Percentiles rank a stretch among this genome's conserved stretches.
Conservation (phyloP, 306 rosid species). For the Rosa multiflora region DNA sequence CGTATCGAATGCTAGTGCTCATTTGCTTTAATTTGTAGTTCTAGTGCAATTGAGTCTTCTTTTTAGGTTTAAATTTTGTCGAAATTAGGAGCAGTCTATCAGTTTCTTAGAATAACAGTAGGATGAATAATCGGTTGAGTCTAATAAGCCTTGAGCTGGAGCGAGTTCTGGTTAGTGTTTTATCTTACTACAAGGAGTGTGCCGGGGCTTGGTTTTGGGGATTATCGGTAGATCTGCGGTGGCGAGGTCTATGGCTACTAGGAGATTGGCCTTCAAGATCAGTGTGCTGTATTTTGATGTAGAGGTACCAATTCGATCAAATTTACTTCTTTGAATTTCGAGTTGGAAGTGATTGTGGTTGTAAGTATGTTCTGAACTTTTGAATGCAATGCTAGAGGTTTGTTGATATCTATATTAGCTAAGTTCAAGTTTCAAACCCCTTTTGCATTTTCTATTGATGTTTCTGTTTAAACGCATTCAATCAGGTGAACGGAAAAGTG, state of each 20-base stretch:
- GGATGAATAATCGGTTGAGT: too few relatives aligned
- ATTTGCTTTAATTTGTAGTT: neutral
- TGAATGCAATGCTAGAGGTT: neutral
- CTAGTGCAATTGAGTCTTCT: neutral
- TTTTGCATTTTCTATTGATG: slow-evolving; percentile 7
- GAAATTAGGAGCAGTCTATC: too few relatives aligned
- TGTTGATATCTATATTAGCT: neutral
- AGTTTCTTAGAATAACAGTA: too few relatives aligned
- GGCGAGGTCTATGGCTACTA: slow-evolving; percentile 79
- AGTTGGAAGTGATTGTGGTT: neutral
- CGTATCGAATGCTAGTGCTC: neutral
- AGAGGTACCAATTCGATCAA: slow-evolving; percentile 37
- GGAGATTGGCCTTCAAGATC: slow-evolving; percentile 97
- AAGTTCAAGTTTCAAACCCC: neutral
- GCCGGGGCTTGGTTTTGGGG: slow-evolving; percentile 92
- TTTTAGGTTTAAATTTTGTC: neutral
- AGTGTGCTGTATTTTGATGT: slow-evolving; percentile 88
- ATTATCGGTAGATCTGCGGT: slow-evolving; percentile 94
- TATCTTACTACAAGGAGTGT: neutral
- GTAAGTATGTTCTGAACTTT: neutral
- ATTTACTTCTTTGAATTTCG: neutral
- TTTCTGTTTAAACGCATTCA: slow-evolving; percentile 10
- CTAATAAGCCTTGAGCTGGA: too few relatives aligned
- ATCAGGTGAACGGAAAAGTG: slow-evolving; percentile 56
- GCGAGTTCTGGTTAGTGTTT: neutral